A percentile compares a stretch with the other conserved stretches of the same genome.
Conservation (phyloP, 768 basidiomycete species). For the Amylocystis lapponica region DNA sequence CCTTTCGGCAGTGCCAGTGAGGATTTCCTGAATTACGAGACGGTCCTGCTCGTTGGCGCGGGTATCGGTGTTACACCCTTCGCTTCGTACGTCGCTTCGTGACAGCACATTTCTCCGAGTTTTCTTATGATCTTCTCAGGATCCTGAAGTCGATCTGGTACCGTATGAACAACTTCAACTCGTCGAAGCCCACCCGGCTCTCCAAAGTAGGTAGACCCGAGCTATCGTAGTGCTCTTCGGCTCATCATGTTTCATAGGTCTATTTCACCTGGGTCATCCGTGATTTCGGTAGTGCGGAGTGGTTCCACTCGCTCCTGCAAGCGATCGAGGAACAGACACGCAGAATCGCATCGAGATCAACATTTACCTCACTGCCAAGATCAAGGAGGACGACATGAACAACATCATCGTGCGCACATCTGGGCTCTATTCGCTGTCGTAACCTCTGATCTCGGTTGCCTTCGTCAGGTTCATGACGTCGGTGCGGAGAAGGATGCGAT, state of each 20-base stretch:
- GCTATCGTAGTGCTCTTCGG: background rate
- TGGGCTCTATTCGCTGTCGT: background rate
- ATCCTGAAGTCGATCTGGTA: constrained; percentile 94
- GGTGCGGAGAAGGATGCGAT: constrained; percentile 92
- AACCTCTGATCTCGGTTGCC: background rate
- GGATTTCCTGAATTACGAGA: constrained; percentile 88
- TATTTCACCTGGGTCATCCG: constrained; percentile 97
- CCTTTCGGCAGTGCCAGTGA: constrained; percentile 92
- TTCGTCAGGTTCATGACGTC: constrained; percentile 69
- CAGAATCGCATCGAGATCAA: constrained; percentile 87
- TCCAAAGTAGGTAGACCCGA: constrained; percentile 54
- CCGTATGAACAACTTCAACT: constrained; percentile 84
- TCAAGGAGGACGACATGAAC: constrained; percentile 90
- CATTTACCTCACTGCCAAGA: constrained; percentile 87
- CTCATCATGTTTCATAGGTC: constrained; percentile 33
- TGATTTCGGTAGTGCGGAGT: constrained; percentile 84
- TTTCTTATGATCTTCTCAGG: constrained; percentile 28
- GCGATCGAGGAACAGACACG: constrained; percentile 92
- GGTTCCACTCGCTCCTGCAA: constrained; percentile 91
- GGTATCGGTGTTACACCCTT: constrained; percentile 98
- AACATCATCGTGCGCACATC: constrained; percentile 72
- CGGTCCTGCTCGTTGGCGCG: constrained; percentile 83
- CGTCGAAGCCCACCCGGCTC: constrained; percentile 70
- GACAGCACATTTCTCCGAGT: background rate
- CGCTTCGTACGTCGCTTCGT: constrained; percentile 66